Percentiles rank a stretch among this genome's conserved stretches.
Conservation (phyloP, 257 asterid genomes). For the Jasminum sambac region DNA sequence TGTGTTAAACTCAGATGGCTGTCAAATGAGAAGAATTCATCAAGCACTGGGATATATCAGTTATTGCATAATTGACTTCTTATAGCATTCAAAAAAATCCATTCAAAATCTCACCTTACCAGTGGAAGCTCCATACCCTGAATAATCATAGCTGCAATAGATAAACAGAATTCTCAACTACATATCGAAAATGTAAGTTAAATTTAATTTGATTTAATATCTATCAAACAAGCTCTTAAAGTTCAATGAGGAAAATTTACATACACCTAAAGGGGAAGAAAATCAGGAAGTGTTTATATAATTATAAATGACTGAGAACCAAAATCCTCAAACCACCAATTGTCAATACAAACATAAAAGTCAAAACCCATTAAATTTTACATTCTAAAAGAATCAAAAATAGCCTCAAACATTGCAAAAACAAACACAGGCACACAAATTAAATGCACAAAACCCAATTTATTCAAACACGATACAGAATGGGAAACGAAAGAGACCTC, state of each 20-base stretch:
- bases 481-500: conserved; percentile 49
- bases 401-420: not conserved
- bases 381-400: conserved; percentile 4
- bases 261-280: conserved; percentile 16
- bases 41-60: not conserved
- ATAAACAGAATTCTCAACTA: too few species aligned
- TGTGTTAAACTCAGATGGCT: conserved; percentile 97
- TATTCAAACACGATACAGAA: conserved; percentile 15
- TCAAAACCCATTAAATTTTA: conserved; percentile 22
- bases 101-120: conserved; percentile 81
- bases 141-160: conserved; percentile 90
- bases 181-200: too few species aligned
- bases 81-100: not conserved
- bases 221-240: too few species aligned
- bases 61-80: conserved; percentile 6
- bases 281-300: too few species aligned
- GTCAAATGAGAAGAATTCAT: conserved; percentile 30
- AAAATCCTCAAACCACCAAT: conserved; percentile 11
- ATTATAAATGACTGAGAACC: conserved; percentile 18
- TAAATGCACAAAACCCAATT: not conserved
- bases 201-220: too few species aligned
- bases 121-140: conserved; percentile 94
- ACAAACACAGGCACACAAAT: not conserved
- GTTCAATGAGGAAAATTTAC: not conserved
- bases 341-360: conserved; percentile 18